Conservation (phyloP, 768 basidiomycete species). For the Rickenella mellea region DNA sequence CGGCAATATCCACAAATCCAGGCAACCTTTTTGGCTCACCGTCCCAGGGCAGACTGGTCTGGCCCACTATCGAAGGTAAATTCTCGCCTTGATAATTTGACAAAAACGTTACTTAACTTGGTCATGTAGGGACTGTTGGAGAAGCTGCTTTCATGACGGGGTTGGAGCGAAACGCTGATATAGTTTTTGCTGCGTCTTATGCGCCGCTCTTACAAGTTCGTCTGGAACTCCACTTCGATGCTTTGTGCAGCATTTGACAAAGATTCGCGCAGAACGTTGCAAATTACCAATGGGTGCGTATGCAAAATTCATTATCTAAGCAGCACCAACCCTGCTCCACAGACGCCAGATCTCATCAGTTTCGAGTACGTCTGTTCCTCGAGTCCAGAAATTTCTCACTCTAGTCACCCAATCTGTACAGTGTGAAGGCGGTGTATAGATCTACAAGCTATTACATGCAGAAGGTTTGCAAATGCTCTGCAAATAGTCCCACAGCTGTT, state of each 20-base stretch:
- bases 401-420: too few species aligned
- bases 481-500: not conserved
- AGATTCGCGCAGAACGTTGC: slow-evolving; percentile 34
- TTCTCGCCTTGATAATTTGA: too few species aligned
- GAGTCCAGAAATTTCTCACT: too few species aligned
- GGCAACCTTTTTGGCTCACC: slow-evolving; percentile 37
- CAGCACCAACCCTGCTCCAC: slow-evolving; percentile 3
- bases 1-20: slow-evolving; percentile 46
- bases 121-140: slow-evolving; percentile 38
- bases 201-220: slow-evolving; percentile 40
- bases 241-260: not conserved
- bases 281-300: slow-evolving; percentile 44
- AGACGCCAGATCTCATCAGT: slow-evolving; percentile 51
- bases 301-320: slow-evolving; percentile 1
- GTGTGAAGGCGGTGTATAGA: slow-evolving; percentile 42
- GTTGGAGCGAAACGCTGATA: slow-evolving; percentile 49
- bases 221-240: too few species aligned
- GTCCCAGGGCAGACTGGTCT: slow-evolving; percentile 38
- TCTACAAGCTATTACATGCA: slow-evolving; percentile 59
- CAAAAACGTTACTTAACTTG: too few species aligned
- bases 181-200: slow-evolving; percentile 55
- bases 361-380: slow-evolving; percentile 37
- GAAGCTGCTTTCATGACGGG: slow-evolving; percentile 68
- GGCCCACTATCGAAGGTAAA: slow-evolving; percentile 45
- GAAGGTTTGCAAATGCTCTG: slow-evolving; percentile 26